Percentiles rank a stretch among this genome's conserved stretches.
phyloP scores from a whole-genome alignment of 257 asterid genomes.

The Gentiana straminea region DNA sequence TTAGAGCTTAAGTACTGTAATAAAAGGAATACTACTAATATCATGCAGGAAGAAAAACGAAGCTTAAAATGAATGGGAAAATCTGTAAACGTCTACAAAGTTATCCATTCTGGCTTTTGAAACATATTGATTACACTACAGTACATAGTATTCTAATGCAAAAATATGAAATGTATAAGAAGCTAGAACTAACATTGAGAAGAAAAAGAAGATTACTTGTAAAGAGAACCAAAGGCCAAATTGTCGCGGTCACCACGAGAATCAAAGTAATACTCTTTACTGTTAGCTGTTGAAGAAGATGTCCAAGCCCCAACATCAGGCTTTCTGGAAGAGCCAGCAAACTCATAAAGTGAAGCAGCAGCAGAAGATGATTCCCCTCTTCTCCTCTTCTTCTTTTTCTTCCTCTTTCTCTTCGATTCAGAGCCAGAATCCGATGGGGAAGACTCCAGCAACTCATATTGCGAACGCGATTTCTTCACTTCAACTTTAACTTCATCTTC shows the following conservation, averaged over 20 bases:
- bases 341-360: slow-evolving; percentile 19
- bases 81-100: no score
- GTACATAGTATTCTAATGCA: no score
- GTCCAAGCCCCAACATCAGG: slow-evolving; percentile 59
- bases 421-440: slow-evolving; percentile 48
- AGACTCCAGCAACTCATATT: slow-evolving; percentile 53
- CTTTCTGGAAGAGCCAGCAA: slow-evolving; percentile 45
- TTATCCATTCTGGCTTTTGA: no score
- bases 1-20: no score
- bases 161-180: no score
- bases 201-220: slow-evolving; percentile 30
- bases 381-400: slow-evolving; percentile 33
- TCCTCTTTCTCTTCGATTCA: slow-evolving; percentile 16
- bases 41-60: no score
- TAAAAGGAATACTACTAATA: no score
- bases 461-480: slow-evolving; percentile 18
- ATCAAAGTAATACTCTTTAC: slow-evolving; percentile 79
- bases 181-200: no score
- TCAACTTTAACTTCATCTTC: slow-evolving; percentile 26
- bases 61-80: no score
- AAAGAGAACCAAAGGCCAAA: slow-evolving; percentile 71
- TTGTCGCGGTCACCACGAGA: slow-evolving; percentile 85
- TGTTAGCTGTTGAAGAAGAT: slow-evolving; percentile 25
- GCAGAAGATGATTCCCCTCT: slow-evolving; percentile 23
- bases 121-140: no score